These are phyloP conservation scores for Candida easanensis DNA, from an alignment of 805 yeast genomes.

Conservation along the genomic window DNA sequence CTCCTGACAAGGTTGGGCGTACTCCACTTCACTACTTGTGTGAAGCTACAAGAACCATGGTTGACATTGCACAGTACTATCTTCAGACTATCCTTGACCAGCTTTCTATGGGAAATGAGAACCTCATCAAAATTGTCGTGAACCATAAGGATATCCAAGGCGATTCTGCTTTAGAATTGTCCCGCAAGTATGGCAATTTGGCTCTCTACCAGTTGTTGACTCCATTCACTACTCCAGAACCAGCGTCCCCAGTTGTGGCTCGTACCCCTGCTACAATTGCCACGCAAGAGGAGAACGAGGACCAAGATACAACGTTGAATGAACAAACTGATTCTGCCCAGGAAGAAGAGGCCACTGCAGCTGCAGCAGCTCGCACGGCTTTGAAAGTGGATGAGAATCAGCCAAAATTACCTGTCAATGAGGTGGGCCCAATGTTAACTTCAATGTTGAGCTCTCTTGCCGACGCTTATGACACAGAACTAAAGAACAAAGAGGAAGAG, in stretches of 20 bases:
- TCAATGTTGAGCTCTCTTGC: constrained; percentile 44
- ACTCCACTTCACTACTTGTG: constrained; percentile 71
- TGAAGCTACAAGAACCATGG: constrained; percentile 48
- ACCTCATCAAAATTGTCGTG: constrained; percentile 52
- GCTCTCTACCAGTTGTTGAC: constrained; percentile 41
- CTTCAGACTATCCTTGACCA: constrained; percentile 46
- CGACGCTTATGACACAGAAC: constrained; percentile 52
- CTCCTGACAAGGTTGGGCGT: constrained; percentile 69
- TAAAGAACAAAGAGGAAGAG: constrained; percentile 54
- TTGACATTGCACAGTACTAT: constrained; percentile 53
- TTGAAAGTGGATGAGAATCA: not conserved
- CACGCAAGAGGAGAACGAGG: not conserved
- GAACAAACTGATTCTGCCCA: constrained; percentile 7
- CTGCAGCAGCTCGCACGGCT: constrained; percentile 4
- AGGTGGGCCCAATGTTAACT: constrained; percentile 28
- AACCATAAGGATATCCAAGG: constrained; percentile 82
- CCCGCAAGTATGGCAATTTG: constrained; percentile 54
- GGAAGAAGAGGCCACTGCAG: constrained; percentile 1
- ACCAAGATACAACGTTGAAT: constrained; percentile 6
- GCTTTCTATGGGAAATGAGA: constrained; percentile 37
- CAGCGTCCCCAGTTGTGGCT: not conserved
- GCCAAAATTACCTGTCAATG: constrained; percentile 25
- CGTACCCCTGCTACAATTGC: constrained; percentile 1
- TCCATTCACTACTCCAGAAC: constrained; percentile 2
- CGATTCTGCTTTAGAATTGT: constrained; percentile 81